Base-by-base conservation (phyloP, 1,139 yeast species). In the Pneumocystis murina region DNA sequence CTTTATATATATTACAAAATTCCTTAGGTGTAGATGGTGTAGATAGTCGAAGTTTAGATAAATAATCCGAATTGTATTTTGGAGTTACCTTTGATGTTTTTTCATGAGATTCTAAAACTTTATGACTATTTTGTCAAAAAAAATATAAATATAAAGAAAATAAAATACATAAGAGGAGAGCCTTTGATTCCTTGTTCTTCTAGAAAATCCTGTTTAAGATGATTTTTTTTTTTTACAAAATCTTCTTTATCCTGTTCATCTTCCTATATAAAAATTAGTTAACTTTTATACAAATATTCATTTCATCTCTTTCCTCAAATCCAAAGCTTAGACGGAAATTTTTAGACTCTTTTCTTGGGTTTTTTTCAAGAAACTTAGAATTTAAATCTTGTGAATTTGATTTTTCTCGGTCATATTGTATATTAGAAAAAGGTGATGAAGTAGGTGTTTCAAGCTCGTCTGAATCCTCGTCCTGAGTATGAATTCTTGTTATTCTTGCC, bases 341-440 rank as follows among this genome's bases (percentile, higher is more conserved):
- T 48, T 10, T 24, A 24, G 14, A n/a, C 28, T 48, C 55, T 48
- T 48, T 48, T n/a, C 33, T 61, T 54, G 24, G 58, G 4, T 59
- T 48, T 33, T 55, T 60, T 24, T 24, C 16, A 24, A 16, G 12
- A 10, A 62, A 43, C 17, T 30, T 28, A 28, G 40, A 57, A 64
- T 76, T 79, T 60, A 76, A 78, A 17, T 73, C 73, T 74, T 73
- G 41, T 69, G 72, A 30, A 68, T 72, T 1, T 78, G 78, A 33
- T 24, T 28, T 48, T 48, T 48, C 28, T 48, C 14, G 55, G 14
- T 3, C 14, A 48, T 2, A 12, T 48, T 4, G 28, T 48, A 10
- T 12, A 24, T 48, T 12, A 0, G 30, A 16, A 24, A 30, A 48
- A 1, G 16, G 20, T 2, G 2, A 20, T 20, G 69, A 75, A 76